These are phyloP conservation scores for Trichophaea hybrida DNA, from an alignment of 2,329 filamentous ascomycete genomes.

Conservation along the genomic window DNA sequence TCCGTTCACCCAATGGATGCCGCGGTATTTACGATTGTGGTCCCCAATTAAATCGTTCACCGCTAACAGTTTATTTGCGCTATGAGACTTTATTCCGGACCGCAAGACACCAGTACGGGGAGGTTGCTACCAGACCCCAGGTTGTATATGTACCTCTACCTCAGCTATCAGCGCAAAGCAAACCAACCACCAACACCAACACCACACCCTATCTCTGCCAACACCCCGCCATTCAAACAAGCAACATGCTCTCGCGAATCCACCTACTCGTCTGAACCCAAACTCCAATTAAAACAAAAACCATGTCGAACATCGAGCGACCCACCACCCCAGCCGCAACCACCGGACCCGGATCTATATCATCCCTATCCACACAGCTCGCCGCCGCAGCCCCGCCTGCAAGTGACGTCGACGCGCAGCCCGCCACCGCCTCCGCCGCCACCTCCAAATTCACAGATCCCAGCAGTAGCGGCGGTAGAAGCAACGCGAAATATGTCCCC, in stretches of 20 bases:
- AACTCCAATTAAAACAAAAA: neutral
- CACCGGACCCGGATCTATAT: neutral
- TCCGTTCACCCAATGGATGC: too few species aligned
- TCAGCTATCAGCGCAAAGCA: neutral
- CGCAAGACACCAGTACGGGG: too few species aligned
- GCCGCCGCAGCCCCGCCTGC: constrained; percentile 24
- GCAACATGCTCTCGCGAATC: neutral
- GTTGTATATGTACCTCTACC: too few species aligned
- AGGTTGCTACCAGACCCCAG: too few species aligned
- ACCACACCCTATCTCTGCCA: neutral
- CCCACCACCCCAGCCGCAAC: too few species aligned
- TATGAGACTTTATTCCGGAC: too few species aligned
- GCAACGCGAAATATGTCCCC: too few species aligned
- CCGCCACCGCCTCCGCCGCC: constrained; percentile 14
- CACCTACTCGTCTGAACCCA: neutral
- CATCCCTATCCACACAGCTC: constrained; percentile 21
- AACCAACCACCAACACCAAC: neutral
- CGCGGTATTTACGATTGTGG: too few species aligned
- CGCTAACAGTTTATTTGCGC: too few species aligned
- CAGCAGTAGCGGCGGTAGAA: constrained; percentile 27
- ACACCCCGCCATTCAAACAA: neutral
- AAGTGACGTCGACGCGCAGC: neutral
- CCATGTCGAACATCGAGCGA: too few species aligned
- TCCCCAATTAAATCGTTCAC: too few species aligned
- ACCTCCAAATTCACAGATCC: constrained; percentile 30